Base-by-base conservation (phyloP, 2,329 filamentous ascomycete genomes). In the Fusarium pseudograminearum region DNA sequence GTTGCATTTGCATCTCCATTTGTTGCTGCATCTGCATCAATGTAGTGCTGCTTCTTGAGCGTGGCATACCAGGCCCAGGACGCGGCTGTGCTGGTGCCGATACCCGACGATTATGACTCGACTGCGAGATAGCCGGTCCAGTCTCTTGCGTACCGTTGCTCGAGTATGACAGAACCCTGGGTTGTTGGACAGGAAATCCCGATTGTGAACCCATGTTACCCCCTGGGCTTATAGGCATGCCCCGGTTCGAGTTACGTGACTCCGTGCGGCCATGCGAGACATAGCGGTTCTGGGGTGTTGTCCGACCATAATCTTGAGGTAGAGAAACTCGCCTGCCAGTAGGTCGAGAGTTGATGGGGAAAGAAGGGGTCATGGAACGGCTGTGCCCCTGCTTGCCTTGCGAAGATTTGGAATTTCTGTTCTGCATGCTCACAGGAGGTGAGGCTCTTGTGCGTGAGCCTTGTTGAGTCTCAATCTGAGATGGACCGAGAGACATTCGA, bases 371-470 rank as follows among this genome's bases (percentile, higher is more conserved):
- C 31, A 63, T 65, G 3, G 63, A 57, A 31, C 62, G 54, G 30
- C 58, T 63, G 11, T 70, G 62, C 1, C 59, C 58, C 7, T 61
- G 57, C 18, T 73, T 64, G 7, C 65, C 59, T 14, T 61, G 67
- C 5, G 73, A 42, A 20, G 67, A 65, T 42, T 74, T 79, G 15
- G 66, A 75, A 31, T 78, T 81, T 28, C 81, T 78, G 6, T 80
- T 82, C n/a, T 77, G 77, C 76, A 84, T 80, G 69, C 80, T 84
- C 30, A 83, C 77, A 0, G 83, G 81, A 1, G 81, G 80, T 5
- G 80, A 78, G 0, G 79, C 78, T 55, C 72, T 80, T 12, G 77
- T 71, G 57, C 75, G 78, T 41, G 73, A 76, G 22, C 70, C 57
- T 15, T 73, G 60, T 38, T 73, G 60, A 18, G 59, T 36, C 14